Percentiles rank a stretch among this genome's conserved stretches.
phyloP scores from a whole-genome alignment of 2,329 filamentous ascomycete genomes.

The Massarina eburnea region DNA sequence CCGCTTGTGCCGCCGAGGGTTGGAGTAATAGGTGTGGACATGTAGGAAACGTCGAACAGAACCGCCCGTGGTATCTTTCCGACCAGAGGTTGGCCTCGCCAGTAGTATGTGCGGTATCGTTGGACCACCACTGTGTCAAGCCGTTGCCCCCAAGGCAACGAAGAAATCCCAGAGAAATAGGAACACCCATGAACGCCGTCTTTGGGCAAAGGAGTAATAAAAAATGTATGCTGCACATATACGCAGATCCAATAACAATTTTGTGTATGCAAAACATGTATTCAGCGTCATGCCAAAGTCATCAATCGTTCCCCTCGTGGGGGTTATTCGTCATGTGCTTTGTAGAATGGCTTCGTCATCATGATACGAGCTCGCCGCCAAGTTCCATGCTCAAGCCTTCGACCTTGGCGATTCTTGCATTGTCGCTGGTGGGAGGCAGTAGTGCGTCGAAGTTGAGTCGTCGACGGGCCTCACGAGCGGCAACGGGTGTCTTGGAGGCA shows the following conservation, averaged over 20 bases:
- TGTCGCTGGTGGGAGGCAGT: conserved; percentile 56
- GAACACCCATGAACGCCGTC: conserved; percentile 18
- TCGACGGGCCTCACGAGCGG: conserved; percentile 69
- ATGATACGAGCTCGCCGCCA: conserved; percentile 64
- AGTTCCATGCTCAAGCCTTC: conserved; percentile 65
- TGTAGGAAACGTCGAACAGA: conserved; percentile 1
- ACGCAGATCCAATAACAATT: conserved; percentile 7
- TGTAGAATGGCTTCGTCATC: conserved; percentile 11
- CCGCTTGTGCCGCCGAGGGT: conserved; percentile 18
- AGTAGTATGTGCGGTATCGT: background rate
- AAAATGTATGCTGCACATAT: background rate
- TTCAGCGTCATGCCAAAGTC: conserved; percentile 21
- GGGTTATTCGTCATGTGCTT: conserved; percentile 8
- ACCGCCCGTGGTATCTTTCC: conserved; percentile 10
- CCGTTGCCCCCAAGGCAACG: background rate
- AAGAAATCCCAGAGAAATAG: conserved; percentile 4
- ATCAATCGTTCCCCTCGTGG: conserved; percentile 20
- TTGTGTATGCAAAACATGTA: conserved; percentile 8
- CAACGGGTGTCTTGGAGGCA: conserved; percentile 67
- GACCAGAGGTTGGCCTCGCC: background rate
- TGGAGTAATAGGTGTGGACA: conserved; percentile 3
- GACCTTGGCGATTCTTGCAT: conserved; percentile 48
- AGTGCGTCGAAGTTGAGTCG: conserved; percentile 81
- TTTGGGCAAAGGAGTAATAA: conserved; percentile 19
- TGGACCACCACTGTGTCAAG: background rate